A percentile compares a stretch with the other conserved stretches of the same genome.
These are phyloP conservation scores for Hypomontagnella monticulosa DNA, from an alignment of 495 filamentous ascomycete species.

Conservation along the genomic window DNA sequence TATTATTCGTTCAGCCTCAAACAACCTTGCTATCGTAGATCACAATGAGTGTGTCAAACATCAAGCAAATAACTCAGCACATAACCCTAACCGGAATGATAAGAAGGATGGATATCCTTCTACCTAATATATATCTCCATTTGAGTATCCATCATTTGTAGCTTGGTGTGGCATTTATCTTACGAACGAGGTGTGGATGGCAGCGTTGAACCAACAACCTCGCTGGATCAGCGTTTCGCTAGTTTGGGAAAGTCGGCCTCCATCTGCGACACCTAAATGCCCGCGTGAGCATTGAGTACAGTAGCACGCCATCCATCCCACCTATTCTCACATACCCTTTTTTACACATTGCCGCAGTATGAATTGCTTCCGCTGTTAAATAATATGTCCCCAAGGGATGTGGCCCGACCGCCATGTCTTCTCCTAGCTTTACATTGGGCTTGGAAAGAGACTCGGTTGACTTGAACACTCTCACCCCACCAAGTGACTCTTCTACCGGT, in stretches of 20 bases:
- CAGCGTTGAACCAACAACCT: conserved; percentile 7
- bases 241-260: conserved; percentile 13
- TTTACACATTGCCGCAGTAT: conserved; percentile 14
- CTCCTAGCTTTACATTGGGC: conserved; percentile 1
- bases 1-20: conserved; percentile 34
- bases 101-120: conserved; percentile 10
- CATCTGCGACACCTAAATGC: conserved; percentile 19
- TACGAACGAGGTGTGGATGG: conserved; percentile 7
- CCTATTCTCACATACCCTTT: conserved; percentile 41
- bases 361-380: conserved; percentile 27
- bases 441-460: conserved; percentile 18
- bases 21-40: background rate
- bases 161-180: background rate
- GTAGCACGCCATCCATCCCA: conserved; percentile 42
- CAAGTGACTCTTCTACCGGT: conserved; percentile 12
- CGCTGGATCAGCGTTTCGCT: conserved; percentile 18
- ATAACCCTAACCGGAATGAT: background rate
- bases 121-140: conserved; percentile 21
- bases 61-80: background rate
- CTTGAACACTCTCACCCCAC: conserved; percentile 10
- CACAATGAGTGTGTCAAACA: conserved; percentile 5
- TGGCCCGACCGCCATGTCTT: conserved; percentile 23
- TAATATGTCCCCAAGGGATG: conserved; percentile 20
- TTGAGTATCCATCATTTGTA: conserved; percentile 9
- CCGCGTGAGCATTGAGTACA: conserved; percentile 32